These are phyloP conservation scores for Phaeotremella fagi DNA, from an alignment of 768 basidiomycete species.

Conservation along the genomic window DNA sequence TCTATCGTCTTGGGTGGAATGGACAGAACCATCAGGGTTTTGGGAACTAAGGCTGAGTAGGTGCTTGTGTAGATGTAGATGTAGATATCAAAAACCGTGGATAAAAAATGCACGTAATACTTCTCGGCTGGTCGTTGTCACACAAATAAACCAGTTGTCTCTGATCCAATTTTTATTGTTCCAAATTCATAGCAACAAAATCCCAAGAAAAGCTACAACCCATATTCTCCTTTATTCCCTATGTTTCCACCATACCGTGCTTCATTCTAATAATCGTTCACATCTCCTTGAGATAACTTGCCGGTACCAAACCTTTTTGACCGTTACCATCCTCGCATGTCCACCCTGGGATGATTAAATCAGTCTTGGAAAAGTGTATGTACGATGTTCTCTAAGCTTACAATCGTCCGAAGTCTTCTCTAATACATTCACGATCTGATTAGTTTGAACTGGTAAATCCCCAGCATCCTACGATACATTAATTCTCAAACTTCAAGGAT, in stretches of 20 bases:
- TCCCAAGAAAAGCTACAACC: too few relatives aligned
- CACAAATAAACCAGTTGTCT: too few relatives aligned
- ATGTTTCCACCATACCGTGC: too few relatives aligned
- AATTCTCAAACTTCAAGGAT: neutral
- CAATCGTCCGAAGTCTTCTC: conserved; percentile 41
- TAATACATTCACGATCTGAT: conserved; percentile 34
- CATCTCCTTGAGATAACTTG: conserved; percentile 35
- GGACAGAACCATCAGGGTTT: conserved; percentile 47
- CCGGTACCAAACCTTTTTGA: conserved; percentile 32
- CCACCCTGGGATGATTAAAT: conserved; percentile 28
- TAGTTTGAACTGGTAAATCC: conserved; percentile 29
- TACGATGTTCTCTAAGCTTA: conserved; percentile 12
- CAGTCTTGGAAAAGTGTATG: neutral
- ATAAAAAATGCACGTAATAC: too few relatives aligned
- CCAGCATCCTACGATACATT: conserved; percentile 16
- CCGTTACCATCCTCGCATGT: conserved; percentile 42
- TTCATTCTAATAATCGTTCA: too few relatives aligned
- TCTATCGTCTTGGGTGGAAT: conserved; percentile 47
- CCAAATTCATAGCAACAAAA: too few relatives aligned
- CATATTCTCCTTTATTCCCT: too few relatives aligned
- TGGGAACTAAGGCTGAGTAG: conserved; percentile 29
- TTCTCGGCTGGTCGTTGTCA: too few relatives aligned
- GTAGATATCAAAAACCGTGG: neutral
- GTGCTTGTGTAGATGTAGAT: neutral
- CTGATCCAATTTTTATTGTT: too few relatives aligned